These are phyloP conservation scores for Erodium moschatum DNA, from an alignment of 441 rosid species.

Conservation along the genomic window DNA sequence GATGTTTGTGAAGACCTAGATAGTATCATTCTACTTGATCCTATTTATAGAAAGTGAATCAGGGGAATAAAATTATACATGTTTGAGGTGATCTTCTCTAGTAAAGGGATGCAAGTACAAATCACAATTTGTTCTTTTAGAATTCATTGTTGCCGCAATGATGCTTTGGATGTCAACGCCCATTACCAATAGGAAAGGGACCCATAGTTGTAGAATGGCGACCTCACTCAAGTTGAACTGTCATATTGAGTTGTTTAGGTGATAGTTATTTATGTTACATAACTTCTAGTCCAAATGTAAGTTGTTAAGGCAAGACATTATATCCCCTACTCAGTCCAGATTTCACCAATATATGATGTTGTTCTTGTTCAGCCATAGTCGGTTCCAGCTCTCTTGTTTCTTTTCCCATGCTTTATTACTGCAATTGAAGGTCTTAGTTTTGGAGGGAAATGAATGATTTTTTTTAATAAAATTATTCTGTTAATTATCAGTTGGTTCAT, in stretches of 20 bases:
- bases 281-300: background rate
- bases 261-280: background rate
- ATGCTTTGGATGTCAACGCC: background rate
- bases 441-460: background rate
- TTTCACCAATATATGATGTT: background rate
- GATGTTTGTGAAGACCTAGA: background rate
- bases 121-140: background rate
- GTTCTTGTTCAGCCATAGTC: background rate
- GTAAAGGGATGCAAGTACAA: constrained; percentile 1
- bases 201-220: background rate
- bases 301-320: background rate
- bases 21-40: background rate
- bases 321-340: background rate
- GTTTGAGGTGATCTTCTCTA: background rate
- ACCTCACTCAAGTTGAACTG: background rate
- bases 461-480: background rate
- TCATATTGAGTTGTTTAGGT: background rate
- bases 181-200: background rate
- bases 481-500: background rate
- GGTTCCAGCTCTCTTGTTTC: background rate
- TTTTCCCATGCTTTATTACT: too few relatives aligned
- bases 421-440: background rate
- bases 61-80: background rate
- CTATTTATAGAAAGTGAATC: constrained; percentile 4
- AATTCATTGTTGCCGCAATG: constrained; percentile 6